These are phyloP conservation scores for Schwanniomyces yamadae DNA, from an alignment of 805 yeast genomes.

Conservation along the genomic window DNA sequence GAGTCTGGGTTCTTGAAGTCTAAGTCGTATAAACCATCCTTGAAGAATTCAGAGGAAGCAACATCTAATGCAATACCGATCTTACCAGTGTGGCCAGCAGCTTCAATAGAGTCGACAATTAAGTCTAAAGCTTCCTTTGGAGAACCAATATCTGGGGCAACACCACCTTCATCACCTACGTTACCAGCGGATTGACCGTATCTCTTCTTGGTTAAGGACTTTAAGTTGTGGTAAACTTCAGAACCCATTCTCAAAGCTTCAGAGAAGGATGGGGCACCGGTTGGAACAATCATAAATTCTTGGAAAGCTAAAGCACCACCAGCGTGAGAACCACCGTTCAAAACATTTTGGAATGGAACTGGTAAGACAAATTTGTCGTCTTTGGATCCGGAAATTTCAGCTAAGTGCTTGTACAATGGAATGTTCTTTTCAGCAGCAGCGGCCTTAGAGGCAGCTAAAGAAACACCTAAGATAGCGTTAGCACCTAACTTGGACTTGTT, in stretches of 20 bases:
- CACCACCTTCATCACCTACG: constrained; percentile 99
- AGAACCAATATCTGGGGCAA: constrained; percentile 95
- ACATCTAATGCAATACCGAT: constrained; percentile 91
- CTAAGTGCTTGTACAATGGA: constrained; percentile 90
- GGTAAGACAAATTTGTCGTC: constrained; percentile 89
- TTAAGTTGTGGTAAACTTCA: constrained; percentile 97
- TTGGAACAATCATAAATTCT: constrained; percentile 99
- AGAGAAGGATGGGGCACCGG: constrained; percentile 83
- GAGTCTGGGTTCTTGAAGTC: constrained; percentile 98
- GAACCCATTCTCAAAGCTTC: constrained; percentile 97
- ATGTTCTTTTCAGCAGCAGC: constrained; percentile 95
- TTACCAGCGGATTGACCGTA: constrained; percentile 99
- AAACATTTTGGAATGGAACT: constrained; percentile 98
- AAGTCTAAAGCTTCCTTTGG: constrained; percentile 97
- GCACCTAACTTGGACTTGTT: constrained; percentile 98
- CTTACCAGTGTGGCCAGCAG: constrained; percentile 94
- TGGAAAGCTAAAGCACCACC: constrained; percentile 99
- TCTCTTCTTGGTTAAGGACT: constrained; percentile 86
- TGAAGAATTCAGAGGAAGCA: constrained; percentile 97
- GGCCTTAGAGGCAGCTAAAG: constrained; percentile 95
- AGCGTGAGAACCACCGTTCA: constrained; percentile 99
- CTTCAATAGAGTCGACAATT: constrained; percentile 82
- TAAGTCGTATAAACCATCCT: constrained; percentile 94
- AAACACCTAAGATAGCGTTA: constrained; percentile 97
- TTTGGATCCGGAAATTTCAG: constrained; percentile 72